Conservation (phyloP, 306 rosid species). For the cucumber (Cucumis sativus) region DNA sequence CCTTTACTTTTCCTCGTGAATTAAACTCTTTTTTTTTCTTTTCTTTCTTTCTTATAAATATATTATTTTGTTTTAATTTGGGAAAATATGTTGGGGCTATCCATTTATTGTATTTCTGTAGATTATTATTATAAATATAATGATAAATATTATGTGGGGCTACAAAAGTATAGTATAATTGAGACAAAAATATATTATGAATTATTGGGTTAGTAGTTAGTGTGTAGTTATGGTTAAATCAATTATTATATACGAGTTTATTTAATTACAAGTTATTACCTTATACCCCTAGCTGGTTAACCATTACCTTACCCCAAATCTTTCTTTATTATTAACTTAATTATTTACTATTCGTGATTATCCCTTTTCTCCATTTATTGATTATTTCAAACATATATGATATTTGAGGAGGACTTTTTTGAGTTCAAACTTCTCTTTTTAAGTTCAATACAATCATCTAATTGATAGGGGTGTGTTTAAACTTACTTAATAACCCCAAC, state of each 20-base stretch:
- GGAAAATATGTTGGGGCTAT: not conserved
- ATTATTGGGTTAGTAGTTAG: not conserved
- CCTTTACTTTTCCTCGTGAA: conserved; percentile 6
- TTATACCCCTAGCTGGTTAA: not conserved
- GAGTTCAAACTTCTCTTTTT: too few species aligned
- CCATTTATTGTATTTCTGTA: not conserved
- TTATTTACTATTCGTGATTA: too few species aligned
- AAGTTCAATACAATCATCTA: too few species aligned
- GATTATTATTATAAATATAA: not conserved
- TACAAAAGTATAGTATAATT: not conserved
- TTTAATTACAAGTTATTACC: not conserved
- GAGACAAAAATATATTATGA: not conserved
- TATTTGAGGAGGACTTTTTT: too few species aligned
- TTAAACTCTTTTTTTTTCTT: not conserved
- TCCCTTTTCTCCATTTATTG: too few species aligned
- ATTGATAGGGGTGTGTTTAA: too few species aligned
- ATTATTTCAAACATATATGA: too few species aligned
- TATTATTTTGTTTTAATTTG: not conserved
- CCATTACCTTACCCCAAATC: not conserved
- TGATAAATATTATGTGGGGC: not conserved
- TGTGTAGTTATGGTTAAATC: not conserved
- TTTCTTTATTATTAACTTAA: too few species aligned
- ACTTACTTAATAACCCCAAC: too few species aligned
- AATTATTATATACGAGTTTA: not conserved
- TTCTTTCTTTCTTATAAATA: not conserved